phyloP scores from a whole-genome alignment of 306 rosid genomes.

The Rubus idaeus region DNA sequence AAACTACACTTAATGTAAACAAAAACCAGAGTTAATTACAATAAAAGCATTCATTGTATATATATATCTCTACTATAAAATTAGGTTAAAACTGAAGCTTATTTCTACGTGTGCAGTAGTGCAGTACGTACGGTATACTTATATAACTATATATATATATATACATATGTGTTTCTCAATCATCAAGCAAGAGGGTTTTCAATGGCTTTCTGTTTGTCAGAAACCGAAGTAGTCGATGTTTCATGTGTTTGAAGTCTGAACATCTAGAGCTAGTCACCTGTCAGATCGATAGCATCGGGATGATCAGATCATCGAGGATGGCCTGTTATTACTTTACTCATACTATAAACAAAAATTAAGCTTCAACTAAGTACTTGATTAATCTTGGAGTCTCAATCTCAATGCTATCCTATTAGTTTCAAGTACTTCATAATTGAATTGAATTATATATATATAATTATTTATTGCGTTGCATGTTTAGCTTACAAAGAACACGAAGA shows the following conservation, averaged over 20 bases:
- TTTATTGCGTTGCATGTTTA: background rate
- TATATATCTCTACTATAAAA: too few species aligned
- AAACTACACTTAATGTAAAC: constrained; percentile 55
- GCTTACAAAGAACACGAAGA: background rate
- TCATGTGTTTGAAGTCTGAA: constrained; percentile 11
- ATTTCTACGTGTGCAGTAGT: background rate
- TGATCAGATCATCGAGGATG: background rate
- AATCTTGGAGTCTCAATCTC: constrained; percentile 1
- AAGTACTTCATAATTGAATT: background rate
- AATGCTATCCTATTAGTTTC: background rate
- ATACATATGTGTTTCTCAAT: constrained; percentile 46
- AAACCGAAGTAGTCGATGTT: constrained; percentile 31
- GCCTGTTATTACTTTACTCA: background rate
- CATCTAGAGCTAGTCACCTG: constrained; percentile 21
- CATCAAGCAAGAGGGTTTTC: constrained; percentile 53
- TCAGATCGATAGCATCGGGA: background rate
- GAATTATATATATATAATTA: too few species aligned
- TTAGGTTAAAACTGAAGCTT: constrained; percentile 34
- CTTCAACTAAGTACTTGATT: background rate
- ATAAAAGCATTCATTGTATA: background rate
- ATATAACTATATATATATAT: background rate
- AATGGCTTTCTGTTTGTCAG: constrained; percentile 27
- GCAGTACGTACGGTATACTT: background rate
- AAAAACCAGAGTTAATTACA: background rate
- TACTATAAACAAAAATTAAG: background rate